Evolutionary conservation across 2,329 filamentous ascomycete genomes (phyloP), one percentile per base, ranked within the genome.

Genomic region (Cercospora sp.): DNA sequence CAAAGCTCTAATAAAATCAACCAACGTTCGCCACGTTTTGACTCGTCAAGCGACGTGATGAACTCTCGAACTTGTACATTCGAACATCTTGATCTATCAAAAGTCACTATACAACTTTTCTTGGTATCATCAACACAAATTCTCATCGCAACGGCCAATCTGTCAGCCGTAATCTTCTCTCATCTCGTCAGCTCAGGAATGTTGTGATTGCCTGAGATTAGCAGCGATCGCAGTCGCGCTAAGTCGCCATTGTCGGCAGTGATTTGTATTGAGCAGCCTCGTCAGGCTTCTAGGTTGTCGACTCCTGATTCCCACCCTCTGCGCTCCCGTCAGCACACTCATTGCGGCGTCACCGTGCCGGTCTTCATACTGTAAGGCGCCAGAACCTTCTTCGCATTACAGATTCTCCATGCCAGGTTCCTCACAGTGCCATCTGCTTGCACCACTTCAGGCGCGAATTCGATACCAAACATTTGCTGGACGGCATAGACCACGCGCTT

Each of bases 391-490:
- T 97, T 97, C 40, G 95, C 95, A 79, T 97, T 97, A 79, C 91
- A 95, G 71, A 99, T 92, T 76, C 95, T 87, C 94, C 94, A 97
- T 5, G 94, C 93, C 71, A 99, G 83, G 77, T 97, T 97, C 76
- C 87, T 88, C 68, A 98, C 91, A 74, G 90, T 96, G 5, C 95
- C 93, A 81, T 99, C 95, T 0, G 94, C 93, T 63, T 91, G 89
- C 34, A 99, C 95, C 0, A 98, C 94, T 55, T 93, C 92, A 0
- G 94, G 90, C 1, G 95, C 92, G 77, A 99, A 94, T 79, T 99
- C 95, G 69, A 99, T 91, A 62, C 94, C 95, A 79, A 99, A 91
- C 93, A 97, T 97, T 78, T 97, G 91, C 71, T 92, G 91, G 30
- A 99, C 92, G 4, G 94, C 95, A 79, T 97, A 98, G 0, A 98